A percentile compares a stretch with the other conserved stretches of the same genome.
phyloP scores from a whole-genome alignment of 164 flowering plant genomes.

The Macadamia tetraphylla region DNA sequence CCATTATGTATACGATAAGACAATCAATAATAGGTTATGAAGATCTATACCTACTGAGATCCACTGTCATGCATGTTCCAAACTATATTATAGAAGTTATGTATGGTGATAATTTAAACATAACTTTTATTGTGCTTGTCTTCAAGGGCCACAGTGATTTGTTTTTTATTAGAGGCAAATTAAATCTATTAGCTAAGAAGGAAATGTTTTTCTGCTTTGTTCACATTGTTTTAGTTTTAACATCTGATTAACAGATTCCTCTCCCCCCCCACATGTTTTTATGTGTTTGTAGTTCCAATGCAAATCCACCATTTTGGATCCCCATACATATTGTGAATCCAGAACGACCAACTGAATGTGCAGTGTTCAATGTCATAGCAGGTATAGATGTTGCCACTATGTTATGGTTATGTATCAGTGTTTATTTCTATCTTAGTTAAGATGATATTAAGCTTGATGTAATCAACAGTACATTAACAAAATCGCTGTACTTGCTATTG shows the following conservation, averaged over 20 bases:
- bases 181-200: not conserved
- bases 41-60: no score
- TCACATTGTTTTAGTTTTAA: not conserved
- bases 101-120: no score
- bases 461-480: not conserved
- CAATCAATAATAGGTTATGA: no score
- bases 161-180: no score
- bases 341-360: conserved; percentile 95
- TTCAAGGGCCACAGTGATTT: no score
- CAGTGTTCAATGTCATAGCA: conserved; percentile 88
- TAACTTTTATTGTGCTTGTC: no score
- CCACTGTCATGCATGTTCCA: no score
- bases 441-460: not conserved
- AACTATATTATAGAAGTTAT: no score
- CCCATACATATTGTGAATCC: conserved; percentile 96
- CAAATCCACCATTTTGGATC: conserved; percentile 96
- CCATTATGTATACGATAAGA: no score
- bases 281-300: conserved; percentile 54
- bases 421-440: no score
- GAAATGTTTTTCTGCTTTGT: not conserved
- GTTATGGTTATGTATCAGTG: no score
- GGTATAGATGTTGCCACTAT: conserved; percentile 33
- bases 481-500: no score
- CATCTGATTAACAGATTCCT: not conserved
- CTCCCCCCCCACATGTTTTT: not conserved